These are phyloP conservation scores for Cladobotryum protrusum DNA, from an alignment of 2,329 filamentous ascomycete genomes.

Conservation along the genomic window DNA sequence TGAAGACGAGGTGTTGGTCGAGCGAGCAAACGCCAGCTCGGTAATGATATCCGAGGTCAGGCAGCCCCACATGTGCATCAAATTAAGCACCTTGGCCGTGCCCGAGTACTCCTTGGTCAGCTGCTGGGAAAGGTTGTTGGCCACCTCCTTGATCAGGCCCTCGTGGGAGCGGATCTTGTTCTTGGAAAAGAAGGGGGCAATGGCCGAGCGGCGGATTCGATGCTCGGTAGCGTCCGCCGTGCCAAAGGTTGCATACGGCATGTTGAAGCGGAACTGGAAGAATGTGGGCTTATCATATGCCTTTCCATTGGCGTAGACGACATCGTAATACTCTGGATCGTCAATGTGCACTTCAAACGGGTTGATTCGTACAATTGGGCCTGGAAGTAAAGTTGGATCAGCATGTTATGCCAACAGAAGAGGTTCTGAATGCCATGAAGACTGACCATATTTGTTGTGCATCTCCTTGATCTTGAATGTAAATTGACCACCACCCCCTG, in stretches of 20 bases:
- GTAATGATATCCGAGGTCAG: neutral
- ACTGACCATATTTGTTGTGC: slow-evolving; percentile 12
- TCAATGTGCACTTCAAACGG: slow-evolving; percentile 6
- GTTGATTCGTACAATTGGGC: slow-evolving; percentile 9
- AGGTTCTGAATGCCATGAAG: too few species aligned
- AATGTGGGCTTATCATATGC: neutral
- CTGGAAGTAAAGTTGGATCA: neutral
- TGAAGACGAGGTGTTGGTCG: neutral
- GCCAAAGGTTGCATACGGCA: neutral
- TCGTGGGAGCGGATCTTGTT: neutral
- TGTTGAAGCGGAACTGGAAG: neutral
- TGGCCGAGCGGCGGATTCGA: neutral
- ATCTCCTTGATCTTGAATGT: slow-evolving; percentile 6
- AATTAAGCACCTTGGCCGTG: neutral
- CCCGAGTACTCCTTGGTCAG: neutral
- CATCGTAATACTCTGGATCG: slow-evolving; percentile 2
- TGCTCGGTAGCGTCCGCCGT: neutral
- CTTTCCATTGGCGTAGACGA: neutral
- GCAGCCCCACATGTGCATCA: neutral
- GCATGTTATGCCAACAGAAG: too few species aligned
- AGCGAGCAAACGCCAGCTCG: neutral
- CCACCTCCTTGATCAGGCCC: neutral
- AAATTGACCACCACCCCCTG: neutral
- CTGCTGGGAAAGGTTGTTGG: neutral
- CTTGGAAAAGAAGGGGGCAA: slow-evolving; percentile 2